These are phyloP conservation scores for Diaporthe ilicicola DNA, from an alignment of 2,329 filamentous ascomycete species.

Conservation along the genomic window DNA sequence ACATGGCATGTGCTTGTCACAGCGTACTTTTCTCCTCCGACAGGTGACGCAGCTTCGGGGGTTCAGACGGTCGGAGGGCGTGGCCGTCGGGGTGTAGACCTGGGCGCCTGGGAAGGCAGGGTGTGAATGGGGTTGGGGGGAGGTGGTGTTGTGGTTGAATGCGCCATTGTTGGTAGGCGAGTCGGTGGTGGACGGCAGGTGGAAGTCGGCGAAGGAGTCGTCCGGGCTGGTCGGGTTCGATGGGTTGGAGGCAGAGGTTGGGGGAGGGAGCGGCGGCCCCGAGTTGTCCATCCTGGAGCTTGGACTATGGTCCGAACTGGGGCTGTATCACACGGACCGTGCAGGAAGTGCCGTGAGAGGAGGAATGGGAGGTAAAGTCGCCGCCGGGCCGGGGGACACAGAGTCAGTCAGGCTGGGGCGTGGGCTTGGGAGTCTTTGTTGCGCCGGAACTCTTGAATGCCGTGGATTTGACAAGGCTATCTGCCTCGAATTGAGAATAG, in stretches of 20 bases:
- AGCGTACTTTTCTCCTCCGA: conserved; percentile 68
- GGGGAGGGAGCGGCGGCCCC: conserved; percentile 24
- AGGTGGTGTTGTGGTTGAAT: conserved; percentile 26
- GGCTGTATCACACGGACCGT: background rate
- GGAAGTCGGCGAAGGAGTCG: conserved; percentile 41
- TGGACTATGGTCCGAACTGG: background rate
- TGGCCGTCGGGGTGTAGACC: conserved; percentile 38
- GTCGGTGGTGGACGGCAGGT: conserved; percentile 17
- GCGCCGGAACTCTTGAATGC: background rate
- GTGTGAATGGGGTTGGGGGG: conserved; percentile 32
- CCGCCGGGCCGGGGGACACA: conserved; percentile 1
- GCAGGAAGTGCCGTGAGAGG: background rate
- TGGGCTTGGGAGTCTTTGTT: background rate
- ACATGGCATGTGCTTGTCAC: conserved; percentile 81
- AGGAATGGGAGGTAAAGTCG: background rate
- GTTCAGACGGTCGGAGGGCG: conserved; percentile 37
- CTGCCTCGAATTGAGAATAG: background rate
- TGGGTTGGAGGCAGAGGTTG: conserved; percentile 26
- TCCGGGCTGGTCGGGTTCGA: conserved; percentile 38
- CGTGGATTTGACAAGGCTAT: background rate
- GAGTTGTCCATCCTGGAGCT: conserved; percentile 28
- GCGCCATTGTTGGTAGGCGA: conserved; percentile 25
- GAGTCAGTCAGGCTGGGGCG: background rate
- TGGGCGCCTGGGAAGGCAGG: conserved; percentile 39
- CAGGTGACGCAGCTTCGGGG: conserved; percentile 38